Evolutionary conservation across 768 basidiomycete genomes (phyloP), one percentile per base, ranked within the genome.

Genomic region (Pulveroboletus sp.): DNA sequence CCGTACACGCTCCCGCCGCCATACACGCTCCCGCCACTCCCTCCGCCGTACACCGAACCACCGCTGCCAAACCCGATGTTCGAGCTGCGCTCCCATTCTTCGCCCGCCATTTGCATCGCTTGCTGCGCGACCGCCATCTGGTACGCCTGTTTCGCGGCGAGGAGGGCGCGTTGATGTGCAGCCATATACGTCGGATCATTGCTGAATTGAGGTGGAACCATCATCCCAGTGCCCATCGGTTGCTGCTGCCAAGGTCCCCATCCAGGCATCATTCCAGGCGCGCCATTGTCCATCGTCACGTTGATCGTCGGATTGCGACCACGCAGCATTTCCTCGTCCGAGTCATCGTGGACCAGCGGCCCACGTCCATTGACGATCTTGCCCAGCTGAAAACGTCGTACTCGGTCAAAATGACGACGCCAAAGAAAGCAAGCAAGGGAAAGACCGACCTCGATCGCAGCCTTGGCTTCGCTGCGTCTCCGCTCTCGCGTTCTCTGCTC

Each of bases 41-140:
- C 64, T 9, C 67, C 65, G n/a, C 68, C 66, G 39, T 69, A 69
- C 26, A 63, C 65, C 35, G 68, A 67, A 22, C 69, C 72, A 34
- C 62, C 63, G 7, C 65, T 59, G 14, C 72, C 71, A 53, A 69
- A 72, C 16, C 80, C 73, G 24, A 76, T 55, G 31, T 72, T 79
- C 45, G 87, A 89, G 7, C 81, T 78, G 29, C 90, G 82, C 63
- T 93, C 91, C 91, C 91, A 93, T 63, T 93, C 89, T 27, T 93
- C 91, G 17, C 79, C 89, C n/a, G 91, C 91, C 8, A 83, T 81
- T 8, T 82, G 85, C 79, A 92, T 85, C 5, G 91, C 91, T 56
- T 93, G 91, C 66, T 91, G 91, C 6, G 91, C 91, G 36, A 93
- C 86, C 3, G 91, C 86, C 74, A 87, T 81, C 67, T 93, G 91